Base-by-base conservation (phyloP, 2,329 filamentous ascomycete genomes). In the Amesomyces nigricolor region DNA sequence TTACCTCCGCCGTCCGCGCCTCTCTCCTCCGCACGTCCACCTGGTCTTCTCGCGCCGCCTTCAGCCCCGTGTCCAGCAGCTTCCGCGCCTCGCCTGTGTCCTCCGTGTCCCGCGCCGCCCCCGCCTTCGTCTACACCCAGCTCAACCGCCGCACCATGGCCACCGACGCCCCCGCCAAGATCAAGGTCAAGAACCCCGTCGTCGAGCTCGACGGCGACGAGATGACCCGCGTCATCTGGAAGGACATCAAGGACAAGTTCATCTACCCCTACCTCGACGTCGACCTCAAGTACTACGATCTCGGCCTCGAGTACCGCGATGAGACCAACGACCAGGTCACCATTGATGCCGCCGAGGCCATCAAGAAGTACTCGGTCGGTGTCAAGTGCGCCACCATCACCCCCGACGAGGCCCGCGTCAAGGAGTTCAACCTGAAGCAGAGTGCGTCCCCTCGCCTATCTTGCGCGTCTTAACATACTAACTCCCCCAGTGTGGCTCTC, bases 401-500 rank as follows among this genome's bases (percentile, higher is more conserved):
- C 43, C 94, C 94, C 39, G 94, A 99, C 72, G 94, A 99, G 82
- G 87, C 85, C 62, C 87, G 94, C 71, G 92, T 99, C 30, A 82
- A 97, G 79, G 94, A 97, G 76, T 99, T 97, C 76, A 91, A 96
- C 72, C 83, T 99, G 66, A 99, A 97, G 88, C 86, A 97, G 79
- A 97, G 88, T 91, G 76, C 73, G 86, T n/a, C n/a, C n/a, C n/a
- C n/a, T n/a, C n/a, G n/a, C n/a, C n/a, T n/a, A n/a, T n/a, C n/a
- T n/a, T n/a, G n/a, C n/a, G n/a, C n/a, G n/a, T n/a, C n/a, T n/a
- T n/a, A n/a, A n/a, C n/a, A n/a, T n/a, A n/a, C n/a, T n/a, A n/a
- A n/a, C n/a, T n/a, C n/a, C n/a, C n/a, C n/a, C n/a, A 91, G 88
- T 97, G 94, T 99, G 94, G 94, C 82, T 97, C 57, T 96, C 90